Conservation (phyloP, 2,329 filamentous ascomycete genomes). For the Xylaria sp. region DNA sequence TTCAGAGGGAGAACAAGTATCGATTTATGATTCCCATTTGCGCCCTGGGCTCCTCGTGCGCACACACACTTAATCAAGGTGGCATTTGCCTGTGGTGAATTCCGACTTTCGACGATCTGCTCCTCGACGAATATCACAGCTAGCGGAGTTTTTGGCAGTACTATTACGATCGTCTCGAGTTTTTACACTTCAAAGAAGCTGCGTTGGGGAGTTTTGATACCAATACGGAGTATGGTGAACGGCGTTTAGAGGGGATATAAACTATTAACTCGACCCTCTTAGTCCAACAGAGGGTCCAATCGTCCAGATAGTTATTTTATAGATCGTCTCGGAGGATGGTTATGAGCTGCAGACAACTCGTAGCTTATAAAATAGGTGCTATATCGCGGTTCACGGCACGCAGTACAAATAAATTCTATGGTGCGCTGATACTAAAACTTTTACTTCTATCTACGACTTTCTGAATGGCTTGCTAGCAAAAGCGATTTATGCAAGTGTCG, state of each 20-base stretch:
- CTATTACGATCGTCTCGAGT: conserved; percentile 1
- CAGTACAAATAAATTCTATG: neutral
- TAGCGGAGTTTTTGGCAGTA: conserved; percentile 14
- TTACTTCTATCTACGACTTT: neutral
- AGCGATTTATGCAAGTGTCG: neutral
- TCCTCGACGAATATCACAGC: neutral
- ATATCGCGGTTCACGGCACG: neutral
- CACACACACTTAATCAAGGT: neutral
- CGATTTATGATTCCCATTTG: neutral
- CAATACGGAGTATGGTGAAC: conserved; percentile 26
- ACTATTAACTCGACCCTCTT: neutral
- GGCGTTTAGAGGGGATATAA: conserved; percentile 16
- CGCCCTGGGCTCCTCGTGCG: neutral
- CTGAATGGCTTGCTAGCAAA: neutral
- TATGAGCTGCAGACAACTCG: neutral
- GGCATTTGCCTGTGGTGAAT: neutral
- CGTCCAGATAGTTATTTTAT: neutral
- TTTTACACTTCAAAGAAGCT: neutral
- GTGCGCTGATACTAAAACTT: neutral
- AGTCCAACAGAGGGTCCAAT: neutral
- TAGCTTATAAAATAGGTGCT: conserved; percentile 14
- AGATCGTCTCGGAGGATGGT: neutral
- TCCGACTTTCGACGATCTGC: neutral
- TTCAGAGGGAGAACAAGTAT: neutral
- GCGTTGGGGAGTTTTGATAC: conserved; percentile 26